Evolutionary conservation across 768 basidiomycete genomes (phyloP), one percentile per base, ranked within the genome.

Genomic region (Boletus pseudo-olivaceus): DNA sequence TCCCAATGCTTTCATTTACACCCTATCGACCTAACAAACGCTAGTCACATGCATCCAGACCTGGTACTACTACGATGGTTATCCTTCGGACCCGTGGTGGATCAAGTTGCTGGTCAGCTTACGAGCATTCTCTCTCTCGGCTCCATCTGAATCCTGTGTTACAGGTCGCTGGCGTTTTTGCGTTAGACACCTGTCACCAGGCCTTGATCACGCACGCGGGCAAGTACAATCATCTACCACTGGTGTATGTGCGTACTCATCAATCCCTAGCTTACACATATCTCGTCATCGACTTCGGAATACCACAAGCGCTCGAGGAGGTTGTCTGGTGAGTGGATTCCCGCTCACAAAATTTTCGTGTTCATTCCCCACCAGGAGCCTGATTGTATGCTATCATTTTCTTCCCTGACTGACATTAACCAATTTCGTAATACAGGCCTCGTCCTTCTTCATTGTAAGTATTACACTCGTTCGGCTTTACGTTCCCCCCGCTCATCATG

Each of bases 151-250:
- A 67, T 17, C 15, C 17, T 33, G 34, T 15, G 10, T 33, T 15
- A 14, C 52, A 84, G 83, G 83, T 85, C 19, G 74, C 70, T 32
- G 71, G 70, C 10, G 81, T 82, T 10, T 75, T 83, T 66, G 0
- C 75, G 2, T 83, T 79, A 49, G 83, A 85, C 60, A 79, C 76
- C 0, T 62, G 79, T 3, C 83, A 85, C 55, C 83, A 85, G 59
- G 73, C 70, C 5, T 65, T 84, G 47, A 84, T 85, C 54, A 75
- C 79, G 1, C 82, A 84, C 56, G 75, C 79, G 3, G 72, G 83
- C 77, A 61, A 39, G 72, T 58, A 23, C 10, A 41, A 15, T 35
- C 14, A 8, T 20, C 4, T 4, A 2, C 14, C 4, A 3, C 1
- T 5, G 4, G 2, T 23, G 12, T 12, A n/a, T n/a, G 27, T 12